Evolutionary conservation across 371 early-diverging fungal genomes (phyloP).

Genomic region (Saksenaea vasiformis): DNA sequence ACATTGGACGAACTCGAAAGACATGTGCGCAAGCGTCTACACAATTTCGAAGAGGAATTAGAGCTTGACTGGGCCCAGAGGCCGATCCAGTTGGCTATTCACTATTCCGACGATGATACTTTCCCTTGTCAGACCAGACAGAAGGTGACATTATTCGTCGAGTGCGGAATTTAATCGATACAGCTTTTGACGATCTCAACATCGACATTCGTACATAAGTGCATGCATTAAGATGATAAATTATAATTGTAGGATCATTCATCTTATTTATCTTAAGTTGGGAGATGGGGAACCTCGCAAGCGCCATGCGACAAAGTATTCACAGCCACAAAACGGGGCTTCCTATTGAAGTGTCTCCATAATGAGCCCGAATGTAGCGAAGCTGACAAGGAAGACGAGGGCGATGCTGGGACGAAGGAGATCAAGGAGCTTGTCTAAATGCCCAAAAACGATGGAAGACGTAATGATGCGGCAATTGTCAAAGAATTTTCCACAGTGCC

Average conservation of each 20-base stretch:
- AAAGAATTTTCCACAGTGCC: neutral
- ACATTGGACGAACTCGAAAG: neutral
- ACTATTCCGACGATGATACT: constrained; percentile 4
- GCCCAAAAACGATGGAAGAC: constrained; percentile 7
- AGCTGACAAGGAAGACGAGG: constrained; percentile 7
- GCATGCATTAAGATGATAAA: too few species aligned
- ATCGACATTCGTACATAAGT: constrained; percentile 13
- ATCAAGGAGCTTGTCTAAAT: neutral
- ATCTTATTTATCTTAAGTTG: constrained; percentile 5
- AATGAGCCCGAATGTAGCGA: constrained; percentile 3
- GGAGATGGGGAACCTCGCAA: constrained; percentile 9
- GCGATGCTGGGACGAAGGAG: constrained; percentile 13
- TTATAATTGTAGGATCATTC: too few species aligned
- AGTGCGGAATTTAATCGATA: constrained; percentile 7
- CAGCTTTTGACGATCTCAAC: constrained; percentile 11
- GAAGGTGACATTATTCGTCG: constrained; percentile 18
- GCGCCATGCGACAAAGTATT: constrained; percentile 9
- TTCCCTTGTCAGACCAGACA: constrained; percentile 19
- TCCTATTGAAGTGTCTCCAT: neutral
- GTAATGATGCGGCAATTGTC: neutral
- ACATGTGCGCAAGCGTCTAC: constrained; percentile 9
- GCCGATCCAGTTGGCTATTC: constrained; percentile 11
- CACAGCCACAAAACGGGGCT: constrained; percentile 3
- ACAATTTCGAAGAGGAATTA: constrained; percentile 11
- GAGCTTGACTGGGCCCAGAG: constrained; percentile 21